Base-by-base conservation (phyloP, 345 rosid species). In the Melaleuca alternifolia region DNA sequence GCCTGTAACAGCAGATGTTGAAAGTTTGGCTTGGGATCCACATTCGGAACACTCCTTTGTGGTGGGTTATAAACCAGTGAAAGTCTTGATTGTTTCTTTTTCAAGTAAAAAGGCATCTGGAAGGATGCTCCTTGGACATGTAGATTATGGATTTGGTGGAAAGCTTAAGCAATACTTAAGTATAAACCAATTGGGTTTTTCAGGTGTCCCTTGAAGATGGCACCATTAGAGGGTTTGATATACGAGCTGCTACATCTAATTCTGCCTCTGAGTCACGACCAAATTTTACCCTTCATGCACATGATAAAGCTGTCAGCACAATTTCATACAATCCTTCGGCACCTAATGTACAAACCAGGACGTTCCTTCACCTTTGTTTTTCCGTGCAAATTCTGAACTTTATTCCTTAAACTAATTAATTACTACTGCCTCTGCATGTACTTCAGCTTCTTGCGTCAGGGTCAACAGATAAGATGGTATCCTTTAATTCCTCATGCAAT, bases 1-100 rank as follows among this genome's bases (percentile, higher is more conserved):
- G 96, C 92, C 92, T 41, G 95, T 97, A 9, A 53, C 89, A 86
- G 91, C 96, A 85, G 97, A 97, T 86, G 95, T 96, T 51, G 99
- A 97, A 92, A 92, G 95, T 93, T 93, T 97, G 93, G 94, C 95
- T 21, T 97, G 98, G 99, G 94, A 97, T 94, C 98, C 99, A 12
- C 98, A 95, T 71, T 83, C 88, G 51, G 94, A 92, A 82, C 93
- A 94, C 89, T 93, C 94, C 50, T 96, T 95, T 91, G 98, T 94
- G 97, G 98, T 97, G 86, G 61, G 89, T 92, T 83, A 88, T 88
- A 84, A 54, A 56, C 61, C n/a, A 10, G 13, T 23, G 61, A 21
- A 79, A 44, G 46, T 28, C 15, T 46, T 79, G 23, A 13, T 18
- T 46, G 83, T 18, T 79, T 10, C 3, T 44, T 77, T 44, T 77